Base-by-base conservation (phyloP, 176 grass and related monocot species). In the Rhynchospora tenuis region DNA sequence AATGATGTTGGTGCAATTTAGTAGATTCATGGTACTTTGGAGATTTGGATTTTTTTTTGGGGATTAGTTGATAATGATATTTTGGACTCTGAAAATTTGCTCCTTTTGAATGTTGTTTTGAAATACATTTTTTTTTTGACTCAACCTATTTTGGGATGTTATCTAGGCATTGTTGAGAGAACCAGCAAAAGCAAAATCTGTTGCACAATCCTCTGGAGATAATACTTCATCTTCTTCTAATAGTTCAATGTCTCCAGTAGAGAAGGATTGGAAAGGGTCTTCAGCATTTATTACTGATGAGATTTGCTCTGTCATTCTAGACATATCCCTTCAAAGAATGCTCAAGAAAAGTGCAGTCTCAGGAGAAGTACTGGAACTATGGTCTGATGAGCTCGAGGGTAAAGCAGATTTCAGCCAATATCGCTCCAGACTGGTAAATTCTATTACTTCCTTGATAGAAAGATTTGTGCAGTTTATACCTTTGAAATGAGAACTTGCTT, bases 321-420 rank as follows among this genome's bases (percentile, higher is more conserved):
- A 98, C 82, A 86, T 93, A 85, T 89, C 96, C 64, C 91, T 98
- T 70, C 87, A 90, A 90, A 95, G 89, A 90, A 95, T 98, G 96
- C 88, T 93, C 44, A 98, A 98, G 86, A 98, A 91, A 88, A 91
- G 83, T 83, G 81, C 61, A 65, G 67, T 84, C 57, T 84, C 91
- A 86, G 85, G 74, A 6, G 85, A 92, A 7, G 47, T 90, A 59
- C 83, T 94, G 83, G 96, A 98, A 87, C 80, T 95, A 75, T 98
- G 92, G 93, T 92, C 81, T 15, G 89, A 98, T 65, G 96, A 98
- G 88, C 89, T 98, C 45, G 93, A 95, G 83, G 89, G 91, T 58
- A 98, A 91, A 86, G 92, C 86, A 76, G 96, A 98, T 50, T 98
- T 95, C 63, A 31, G 84, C 75, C 90, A 95, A 63, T 95, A 98